Base-by-base conservation (phyloP, 371 early-diverging fungal species). In the Mucor circinelloides region DNA sequence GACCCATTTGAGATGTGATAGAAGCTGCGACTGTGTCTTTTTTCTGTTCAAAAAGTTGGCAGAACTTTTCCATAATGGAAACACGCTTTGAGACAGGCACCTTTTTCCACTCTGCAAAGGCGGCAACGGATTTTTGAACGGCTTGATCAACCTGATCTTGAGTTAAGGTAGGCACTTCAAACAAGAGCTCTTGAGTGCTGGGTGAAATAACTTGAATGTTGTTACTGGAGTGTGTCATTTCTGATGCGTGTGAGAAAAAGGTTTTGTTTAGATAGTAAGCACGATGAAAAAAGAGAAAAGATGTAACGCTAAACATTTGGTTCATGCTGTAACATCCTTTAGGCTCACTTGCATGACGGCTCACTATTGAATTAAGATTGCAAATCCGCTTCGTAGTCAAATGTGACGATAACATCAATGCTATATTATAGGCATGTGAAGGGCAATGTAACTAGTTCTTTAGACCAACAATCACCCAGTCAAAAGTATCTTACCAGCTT, bases 1-100 rank as follows among this genome's bases (percentile, higher is more conserved):
- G 81, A 19, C 94, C 94, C 88, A 95, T 93, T 62, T 89, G 88
- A 34, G 73, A 67, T 0, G 90, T 82, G 60, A 95, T 76, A 21
- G 90, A 90, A 25, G 76, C 66, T 31, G 87, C 87, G 6, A 93
- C 73, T 13, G 79, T 81, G 23, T 90, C 93, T 58, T 84, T 80
- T 40, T 88, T 85, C 10, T 75, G 70, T 7, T 87, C 83, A 70
- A 95, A 84, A 15, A 77, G 59, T 1, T 80, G 73, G 44, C 90
- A 81, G 72, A 92, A 91, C 56, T 81, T 79, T 13, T 74, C 52
- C 6, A 90, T 77, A 28, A 89, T 71, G 21, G 68, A 66, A 13
- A 89, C 82, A 52, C 93, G 89, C 17, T 87, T 75, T 3, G 77
- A 66, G 3, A 93, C 63, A 1, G 89, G 74, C 0, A 79, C 78